Conservation (phyloP, 768 basidiomycete species). For the Suillus variegatus region DNA sequence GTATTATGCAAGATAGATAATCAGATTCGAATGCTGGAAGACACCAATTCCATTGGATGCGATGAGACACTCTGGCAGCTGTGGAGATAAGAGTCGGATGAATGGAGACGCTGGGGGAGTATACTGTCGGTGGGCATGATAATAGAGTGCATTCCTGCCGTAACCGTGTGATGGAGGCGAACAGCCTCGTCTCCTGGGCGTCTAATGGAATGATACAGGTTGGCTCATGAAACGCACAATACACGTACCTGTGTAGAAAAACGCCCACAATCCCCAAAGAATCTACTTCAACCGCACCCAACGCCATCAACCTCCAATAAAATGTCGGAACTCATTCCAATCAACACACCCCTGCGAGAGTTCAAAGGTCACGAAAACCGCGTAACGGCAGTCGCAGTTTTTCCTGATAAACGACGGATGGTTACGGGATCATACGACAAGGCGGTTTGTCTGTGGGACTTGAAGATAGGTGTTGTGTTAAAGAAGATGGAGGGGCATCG, state of each 20-base stretch:
- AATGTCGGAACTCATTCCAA: not conserved
- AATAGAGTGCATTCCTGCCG: no score
- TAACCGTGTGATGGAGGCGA: no score
- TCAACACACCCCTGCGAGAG: not conserved
- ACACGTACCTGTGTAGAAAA: not conserved
- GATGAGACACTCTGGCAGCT: no score
- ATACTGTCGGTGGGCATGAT: no score
- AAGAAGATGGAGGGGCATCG: not conserved
- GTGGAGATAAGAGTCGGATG: no score
- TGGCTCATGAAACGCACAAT: no score
- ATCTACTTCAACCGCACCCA: not conserved
- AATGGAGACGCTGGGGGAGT: no score
- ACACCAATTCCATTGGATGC: no score
- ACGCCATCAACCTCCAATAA: not conserved
- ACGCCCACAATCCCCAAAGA: not conserved
- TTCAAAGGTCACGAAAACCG: not conserved
- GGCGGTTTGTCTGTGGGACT: not conserved
- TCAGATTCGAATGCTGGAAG: no score
- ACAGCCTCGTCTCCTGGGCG: no score
- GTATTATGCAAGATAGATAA: no score
- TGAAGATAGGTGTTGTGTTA: not conserved
- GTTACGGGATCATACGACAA: not conserved
- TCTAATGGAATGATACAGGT: no score
- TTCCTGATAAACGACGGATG: not conserved
- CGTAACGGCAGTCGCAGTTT: not conserved